Evolutionary conservation across 257 asterid genomes (phyloP).

Genomic region (Rhazya stricta): DNA sequence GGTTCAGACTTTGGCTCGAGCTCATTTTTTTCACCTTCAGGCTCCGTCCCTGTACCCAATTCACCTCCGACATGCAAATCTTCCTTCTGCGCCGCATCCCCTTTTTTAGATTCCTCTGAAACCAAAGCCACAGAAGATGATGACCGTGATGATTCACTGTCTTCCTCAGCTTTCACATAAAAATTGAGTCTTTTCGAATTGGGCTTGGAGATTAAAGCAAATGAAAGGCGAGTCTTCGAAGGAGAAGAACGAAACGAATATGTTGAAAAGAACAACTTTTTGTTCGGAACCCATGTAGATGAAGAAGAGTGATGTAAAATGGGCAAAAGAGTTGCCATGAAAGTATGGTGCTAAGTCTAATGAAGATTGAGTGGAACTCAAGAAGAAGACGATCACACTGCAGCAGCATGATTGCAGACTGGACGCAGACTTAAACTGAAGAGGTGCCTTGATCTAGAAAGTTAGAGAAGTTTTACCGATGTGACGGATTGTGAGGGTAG

Average conservation of each 20-base stretch:
- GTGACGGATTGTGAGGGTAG: conserved; percentile 15
- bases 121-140: conserved; percentile 42
- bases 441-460: conserved; percentile 42
- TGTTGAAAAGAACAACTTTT: conserved; percentile 16
- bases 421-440: conserved; percentile 17
- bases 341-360: conserved; percentile 1
- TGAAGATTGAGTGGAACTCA: conserved; percentile 8
- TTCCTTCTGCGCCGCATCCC: conserved; percentile 21
- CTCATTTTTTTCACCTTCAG: background rate
- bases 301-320: conserved; percentile 35
- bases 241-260: conserved; percentile 18
- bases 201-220: conserved; percentile 11
- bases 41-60: conserved; percentile 14
- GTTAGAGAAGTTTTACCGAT: conserved; percentile 51
- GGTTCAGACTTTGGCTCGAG: conserved; percentile 13
- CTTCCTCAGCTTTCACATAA: conserved; percentile 47
- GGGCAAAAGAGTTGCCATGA: conserved; percentile 51
- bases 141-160: conserved; percentile 38
- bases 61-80: conserved; percentile 26
- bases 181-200: conserved; percentile 38
- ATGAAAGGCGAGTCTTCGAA: conserved; percentile 22
- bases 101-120: conserved; percentile 41
- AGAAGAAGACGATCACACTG: conserved; percentile 7
- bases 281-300: conserved; percentile 22
- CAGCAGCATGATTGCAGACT: conserved; percentile 1